phyloP scores from a whole-genome alignment of 768 basidiomycete genomes.

The Pleurotus sapidus region DNA sequence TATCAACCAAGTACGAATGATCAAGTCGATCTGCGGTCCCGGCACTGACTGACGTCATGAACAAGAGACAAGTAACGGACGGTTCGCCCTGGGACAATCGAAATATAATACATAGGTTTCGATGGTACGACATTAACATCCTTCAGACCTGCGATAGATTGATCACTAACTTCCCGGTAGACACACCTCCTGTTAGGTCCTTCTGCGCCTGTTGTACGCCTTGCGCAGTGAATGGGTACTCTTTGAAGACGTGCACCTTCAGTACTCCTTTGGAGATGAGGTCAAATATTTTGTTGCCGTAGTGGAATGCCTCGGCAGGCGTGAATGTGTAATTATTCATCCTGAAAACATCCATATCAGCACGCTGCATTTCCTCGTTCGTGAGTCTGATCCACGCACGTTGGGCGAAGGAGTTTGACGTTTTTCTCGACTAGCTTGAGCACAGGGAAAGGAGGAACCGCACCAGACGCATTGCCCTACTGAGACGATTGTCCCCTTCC shows the following conservation, averaged over 20 bases:
- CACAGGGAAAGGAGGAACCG: conserved; percentile 73
- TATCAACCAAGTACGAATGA: too few relatives aligned
- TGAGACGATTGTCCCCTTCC: conserved; percentile 88
- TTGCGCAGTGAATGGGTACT: conserved; percentile 83
- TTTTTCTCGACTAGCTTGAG: conserved; percentile 80
- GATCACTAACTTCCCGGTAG: conserved; percentile 84
- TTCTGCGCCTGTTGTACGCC: conserved; percentile 74
- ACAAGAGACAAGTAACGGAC: conserved; percentile 11
- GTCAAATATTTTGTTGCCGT: conserved; percentile 62
- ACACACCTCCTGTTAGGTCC: conserved; percentile 75
- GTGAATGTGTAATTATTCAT: conserved; percentile 72
- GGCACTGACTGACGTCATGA: too few relatives aligned
- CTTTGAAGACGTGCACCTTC: conserved; percentile 67
- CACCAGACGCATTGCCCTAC: conserved; percentile 92
- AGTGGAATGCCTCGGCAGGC: conserved; percentile 66
- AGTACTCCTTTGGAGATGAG: conserved; percentile 57
- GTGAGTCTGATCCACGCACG: conserved; percentile 38
- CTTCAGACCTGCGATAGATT: conserved; percentile 27
- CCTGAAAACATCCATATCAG: conserved; percentile 30
- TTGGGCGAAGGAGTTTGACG: conserved; percentile 73
- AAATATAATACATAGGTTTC: too few relatives aligned
- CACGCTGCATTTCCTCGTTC: background rate
- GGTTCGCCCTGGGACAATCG: too few relatives aligned
- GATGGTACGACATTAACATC: too few relatives aligned
- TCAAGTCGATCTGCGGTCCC: too few relatives aligned